Evolutionary conservation across 2,329 filamentous ascomycete species (phyloP).

Genomic region (Trichoderma endophyticum): DNA sequence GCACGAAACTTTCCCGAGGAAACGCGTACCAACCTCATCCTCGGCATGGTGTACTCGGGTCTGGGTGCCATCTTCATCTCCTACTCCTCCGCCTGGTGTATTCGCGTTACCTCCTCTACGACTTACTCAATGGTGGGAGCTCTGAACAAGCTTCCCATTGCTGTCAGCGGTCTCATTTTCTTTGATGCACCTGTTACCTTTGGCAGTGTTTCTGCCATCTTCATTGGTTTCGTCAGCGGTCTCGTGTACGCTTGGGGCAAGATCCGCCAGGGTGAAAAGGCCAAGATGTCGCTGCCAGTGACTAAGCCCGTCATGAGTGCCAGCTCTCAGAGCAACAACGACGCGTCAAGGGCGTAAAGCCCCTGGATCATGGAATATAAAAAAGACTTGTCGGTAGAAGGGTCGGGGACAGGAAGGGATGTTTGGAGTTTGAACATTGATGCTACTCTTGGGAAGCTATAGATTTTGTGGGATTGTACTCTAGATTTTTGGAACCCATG

Average conservation of each 20-base stretch:
- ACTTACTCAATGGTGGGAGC: conserved; percentile 99
- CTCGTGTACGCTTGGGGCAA: conserved; percentile 70
- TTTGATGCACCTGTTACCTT: conserved; percentile 92
- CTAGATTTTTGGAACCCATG: conserved; percentile 10
- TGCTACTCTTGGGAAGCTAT: conserved; percentile 14
- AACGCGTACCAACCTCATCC: conserved; percentile 72
- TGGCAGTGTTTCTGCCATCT: conserved; percentile 86
- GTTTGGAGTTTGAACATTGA: conserved; percentile 12
- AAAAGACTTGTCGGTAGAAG: not conserved
- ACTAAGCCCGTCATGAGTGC: conserved; percentile 69
- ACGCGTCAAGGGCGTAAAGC: conserved; percentile 59
- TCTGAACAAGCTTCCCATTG: conserved; percentile 96
- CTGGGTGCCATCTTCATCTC: conserved; percentile 95
- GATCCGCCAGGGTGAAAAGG: conserved; percentile 59
- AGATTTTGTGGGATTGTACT: conserved; percentile 17
- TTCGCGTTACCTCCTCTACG: conserved; percentile 93
- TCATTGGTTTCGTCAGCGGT: conserved; percentile 86
- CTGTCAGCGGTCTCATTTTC: conserved; percentile 87
- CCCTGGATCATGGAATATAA: not conserved
- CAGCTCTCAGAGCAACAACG: conserved; percentile 81
- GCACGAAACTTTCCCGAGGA: conserved; percentile 83
- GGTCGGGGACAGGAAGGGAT: not conserved
- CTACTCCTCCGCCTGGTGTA: conserved; percentile 99
- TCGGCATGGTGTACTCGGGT: conserved; percentile 92
- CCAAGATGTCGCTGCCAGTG: conserved; percentile 65